phyloP scores from a whole-genome alignment of 1,284 basidiomycete genomes.

The Sphagnurus paluster region DNA sequence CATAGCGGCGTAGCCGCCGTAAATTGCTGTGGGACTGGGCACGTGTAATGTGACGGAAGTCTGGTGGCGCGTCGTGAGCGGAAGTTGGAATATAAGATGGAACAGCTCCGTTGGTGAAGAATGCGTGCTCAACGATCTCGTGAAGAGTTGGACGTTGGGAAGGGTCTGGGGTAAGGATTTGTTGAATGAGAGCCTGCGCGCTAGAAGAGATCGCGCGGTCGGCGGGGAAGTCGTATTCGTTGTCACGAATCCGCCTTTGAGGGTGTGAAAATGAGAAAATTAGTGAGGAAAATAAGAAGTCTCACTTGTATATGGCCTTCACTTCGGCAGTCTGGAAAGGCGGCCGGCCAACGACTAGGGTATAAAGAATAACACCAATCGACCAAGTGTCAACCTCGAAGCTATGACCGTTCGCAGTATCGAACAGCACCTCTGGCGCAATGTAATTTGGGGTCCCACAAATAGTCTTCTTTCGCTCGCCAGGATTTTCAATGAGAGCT shows the following conservation, averaged over 20 bases:
- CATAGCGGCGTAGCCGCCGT: constrained; percentile 57
- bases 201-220: constrained; percentile 74
- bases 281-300: constrained; percentile 9
- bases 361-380: constrained; percentile 96
- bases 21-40: constrained; percentile 72
- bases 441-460: constrained; percentile 99
- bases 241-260: constrained; percentile 91
- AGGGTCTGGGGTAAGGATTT: constrained; percentile 86
- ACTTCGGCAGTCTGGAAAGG: constrained; percentile 99
- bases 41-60: constrained; percentile 70
- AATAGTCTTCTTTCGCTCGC: constrained; percentile 98
- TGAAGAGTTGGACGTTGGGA: constrained; percentile 80
- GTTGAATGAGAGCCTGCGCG: constrained; percentile 78
- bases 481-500: constrained; percentile 93
- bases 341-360: constrained; percentile 89
- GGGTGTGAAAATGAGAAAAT: constrained; percentile 12
- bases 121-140: constrained; percentile 84
- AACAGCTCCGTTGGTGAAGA: constrained; percentile 83
- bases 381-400: constrained; percentile 99
- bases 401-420: constrained; percentile 93
- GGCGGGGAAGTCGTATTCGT: constrained; percentile 90
- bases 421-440: constrained; percentile 96
- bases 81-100: constrained; percentile 80
- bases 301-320: constrained; percentile 89
- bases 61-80: constrained; percentile 74